A percentile compares a stretch with the other conserved stretches of the same genome.
phyloP scores from a whole-genome alignment of 1,139 yeast genomes.

The Nakaseomyces kungkrabaensis region DNA sequence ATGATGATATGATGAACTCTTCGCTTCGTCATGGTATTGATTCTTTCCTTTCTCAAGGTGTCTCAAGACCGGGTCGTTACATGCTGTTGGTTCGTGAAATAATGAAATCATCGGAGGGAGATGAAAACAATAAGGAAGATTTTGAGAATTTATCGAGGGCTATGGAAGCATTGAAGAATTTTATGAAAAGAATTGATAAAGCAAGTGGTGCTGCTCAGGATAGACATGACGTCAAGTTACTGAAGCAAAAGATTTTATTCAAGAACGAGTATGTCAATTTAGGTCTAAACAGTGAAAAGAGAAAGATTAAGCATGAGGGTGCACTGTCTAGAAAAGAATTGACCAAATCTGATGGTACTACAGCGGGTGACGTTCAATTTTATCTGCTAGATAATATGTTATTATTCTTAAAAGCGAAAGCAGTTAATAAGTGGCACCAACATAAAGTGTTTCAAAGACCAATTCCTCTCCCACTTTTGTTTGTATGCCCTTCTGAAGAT shows the following conservation, averaged over 20 bases:
- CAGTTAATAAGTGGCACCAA: constrained; percentile 83
- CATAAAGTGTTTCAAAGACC: constrained; percentile 90
- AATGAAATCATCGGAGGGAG: constrained; percentile 58
- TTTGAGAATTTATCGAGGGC: constrained; percentile 62
- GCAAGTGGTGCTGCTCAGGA: constrained; percentile 95
- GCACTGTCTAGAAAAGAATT: constrained; percentile 29
- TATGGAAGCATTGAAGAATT: constrained; percentile 62
- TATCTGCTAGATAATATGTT: constrained; percentile 84
- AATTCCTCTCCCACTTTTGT: constrained; percentile 76
- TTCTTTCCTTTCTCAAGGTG: constrained; percentile 89
- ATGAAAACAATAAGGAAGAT: constrained; percentile 47
- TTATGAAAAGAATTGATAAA: constrained; percentile 69
- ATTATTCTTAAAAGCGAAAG: constrained; percentile 74
- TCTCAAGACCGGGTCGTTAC: constrained; percentile 91
- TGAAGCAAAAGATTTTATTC: constrained; percentile 66
- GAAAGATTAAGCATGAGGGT: constrained; percentile 45
- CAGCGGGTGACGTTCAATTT: constrained; percentile 55
- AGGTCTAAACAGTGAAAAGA: constrained; percentile 70
- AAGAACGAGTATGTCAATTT: constrained; percentile 84
- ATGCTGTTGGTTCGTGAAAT: constrained; percentile 79
- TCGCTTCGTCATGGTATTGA: constrained; percentile 77
- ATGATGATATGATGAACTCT: constrained; percentile 86
- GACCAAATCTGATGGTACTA: constrained; percentile 22
- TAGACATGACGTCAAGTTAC: constrained; percentile 77
- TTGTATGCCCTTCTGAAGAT: constrained; percentile 68